Base-by-base conservation (phyloP, 352 stramenopile genomes). In the Pythium coloratum region DNA sequence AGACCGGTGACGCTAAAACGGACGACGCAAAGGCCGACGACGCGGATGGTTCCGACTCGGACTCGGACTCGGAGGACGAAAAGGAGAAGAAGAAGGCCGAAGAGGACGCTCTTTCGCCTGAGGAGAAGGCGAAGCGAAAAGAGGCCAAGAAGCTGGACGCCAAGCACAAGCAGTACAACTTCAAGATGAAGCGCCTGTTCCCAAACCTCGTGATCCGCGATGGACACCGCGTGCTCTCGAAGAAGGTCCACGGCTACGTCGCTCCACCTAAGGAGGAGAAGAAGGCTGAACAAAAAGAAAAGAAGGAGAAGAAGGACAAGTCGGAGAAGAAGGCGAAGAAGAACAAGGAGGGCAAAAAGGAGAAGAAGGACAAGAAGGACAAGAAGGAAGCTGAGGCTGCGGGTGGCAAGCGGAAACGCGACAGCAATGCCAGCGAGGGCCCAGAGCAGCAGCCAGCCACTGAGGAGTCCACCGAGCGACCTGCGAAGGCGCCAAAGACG, bases 141-240 rank as follows among this genome's bases (percentile, higher is more conserved):
- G 77, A 89, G 63, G 80, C 70, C 6, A 92, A 90, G 70, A 67
- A 72, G 16, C 68, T 93, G 16, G 86, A 93, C 51, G 80, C 78
- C 20, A 94, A 92, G 69, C 82, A 93, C 76, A 95, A 92, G 69
- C 79, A 91, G 70, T 95, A 95, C 75, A 92, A 93, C 64, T 93
- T 92, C 70, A 92, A 92, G 76, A 94, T 95, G 75, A 95, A 94
- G 73, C 82, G 85, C 0, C 38, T 95, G 54, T 95, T 95, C 44
- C 83, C 84, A 24, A 85, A 81, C 61, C 71, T 95, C 20, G 81
- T 94, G 56, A 81, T 95, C 34, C 86, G 88, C 12, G 88, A 95
- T 64, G 88, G 84, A 14, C 68, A 82, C 59, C 88, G 88, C 8
- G 75, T 95, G 33, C 62, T 91, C n/a, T 77, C 89, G 50, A 95